Base-by-base conservation (phyloP, 2,329 filamentous ascomycete genomes). In the Dactylellina cionopaga region DNA sequence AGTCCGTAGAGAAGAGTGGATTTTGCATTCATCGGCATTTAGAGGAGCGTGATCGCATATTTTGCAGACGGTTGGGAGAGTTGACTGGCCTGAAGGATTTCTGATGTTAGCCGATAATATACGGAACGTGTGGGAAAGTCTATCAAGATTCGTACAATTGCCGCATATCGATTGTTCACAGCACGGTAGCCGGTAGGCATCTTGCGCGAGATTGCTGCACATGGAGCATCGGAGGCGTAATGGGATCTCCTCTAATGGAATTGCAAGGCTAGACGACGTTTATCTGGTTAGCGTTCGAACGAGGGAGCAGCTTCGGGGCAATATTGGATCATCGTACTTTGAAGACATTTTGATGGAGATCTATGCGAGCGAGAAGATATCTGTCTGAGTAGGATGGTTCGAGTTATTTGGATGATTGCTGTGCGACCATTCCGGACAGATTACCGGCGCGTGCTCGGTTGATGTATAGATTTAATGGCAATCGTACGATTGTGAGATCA, bases 161-260 rank as follows among this genome's bases (percentile, higher is more conserved):
- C 94, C 90, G 84, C 95, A 98, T 68, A 98, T 96, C 39, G 91
- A 89, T 79, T 96, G 94, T 79, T 97, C 95, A 81, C 95, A 99
- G 82, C 95, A 99, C 1, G 93, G 92, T 25, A 97, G 84, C 75
- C 93, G 91, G 80, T 92, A 96, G 6, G 94, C 92, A 80, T 97
- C 96, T 75, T 96, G 84, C 27, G 92, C 93, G 68, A 98, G 85
- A 80, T 91, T 92, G 82, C 90, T 95, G 82, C 95, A 99, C 77
- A 92, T 91, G 56, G 92, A 92, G 84, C 95, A 99, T 81, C 93
- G 90, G 75, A 99, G 86, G 84, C 96, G 97, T 78, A 93, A 92
- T n/a, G 95, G 95, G 66, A 97, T 92, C 74, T 95, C 92, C 77
- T 94, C 91, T 75, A 90, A 87, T 17, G 87, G 83, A 71, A 96